Percentiles rank a stretch among this genome's conserved stretches.
Evolutionary conservation across 805 yeast genomes (phyloP).

Genomic region (Candida sakaeoensis): DNA sequence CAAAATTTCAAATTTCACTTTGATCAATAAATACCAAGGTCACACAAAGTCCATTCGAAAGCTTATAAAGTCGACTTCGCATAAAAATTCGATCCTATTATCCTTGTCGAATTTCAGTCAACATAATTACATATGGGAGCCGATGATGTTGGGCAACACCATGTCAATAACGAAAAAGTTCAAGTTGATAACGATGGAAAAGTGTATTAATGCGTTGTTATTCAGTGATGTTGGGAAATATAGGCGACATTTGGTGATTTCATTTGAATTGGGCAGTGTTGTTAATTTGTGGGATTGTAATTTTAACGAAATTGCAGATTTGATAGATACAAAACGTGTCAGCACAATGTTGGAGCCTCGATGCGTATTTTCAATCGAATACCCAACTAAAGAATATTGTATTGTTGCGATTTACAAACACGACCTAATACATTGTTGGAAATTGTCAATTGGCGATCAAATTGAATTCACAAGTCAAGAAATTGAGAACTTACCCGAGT

Average conservation of each 20-base stretch:
- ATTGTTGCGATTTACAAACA: constrained; percentile 49
- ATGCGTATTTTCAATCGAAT: constrained; percentile 20
- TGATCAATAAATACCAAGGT: constrained; percentile 66
- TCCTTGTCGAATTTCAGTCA: constrained; percentile 37
- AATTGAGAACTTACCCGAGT: constrained; percentile 38
- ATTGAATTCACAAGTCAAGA: constrained; percentile 23
- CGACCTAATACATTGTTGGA: constrained; percentile 40
- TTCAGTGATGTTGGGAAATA: constrained; percentile 26
- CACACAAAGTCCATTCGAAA: constrained; percentile 76
- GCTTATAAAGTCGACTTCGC: constrained; percentile 55
- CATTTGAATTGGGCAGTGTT: constrained; percentile 28
- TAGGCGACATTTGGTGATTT: constrained; percentile 30
- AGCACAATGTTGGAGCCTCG: constrained; percentile 14
- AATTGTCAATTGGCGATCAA: constrained; percentile 17
- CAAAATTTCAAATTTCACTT: constrained; percentile 10
- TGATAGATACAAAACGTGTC: constrained; percentile 14
- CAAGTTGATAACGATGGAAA: constrained; percentile 17
- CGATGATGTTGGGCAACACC: constrained; percentile 21
- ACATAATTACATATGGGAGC: constrained; percentile 42
- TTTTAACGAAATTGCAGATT: constrained; percentile 28
- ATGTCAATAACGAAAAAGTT: constrained; percentile 33
- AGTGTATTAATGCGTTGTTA: constrained; percentile 23
- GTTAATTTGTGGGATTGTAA: constrained; percentile 64
- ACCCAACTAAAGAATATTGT: constrained; percentile 24
- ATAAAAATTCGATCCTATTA: constrained; percentile 24